Percentiles rank a stretch among this genome's conserved stretches.
Conservation (phyloP, 257 asterid genomes). For the Solanum dulcamara region DNA sequence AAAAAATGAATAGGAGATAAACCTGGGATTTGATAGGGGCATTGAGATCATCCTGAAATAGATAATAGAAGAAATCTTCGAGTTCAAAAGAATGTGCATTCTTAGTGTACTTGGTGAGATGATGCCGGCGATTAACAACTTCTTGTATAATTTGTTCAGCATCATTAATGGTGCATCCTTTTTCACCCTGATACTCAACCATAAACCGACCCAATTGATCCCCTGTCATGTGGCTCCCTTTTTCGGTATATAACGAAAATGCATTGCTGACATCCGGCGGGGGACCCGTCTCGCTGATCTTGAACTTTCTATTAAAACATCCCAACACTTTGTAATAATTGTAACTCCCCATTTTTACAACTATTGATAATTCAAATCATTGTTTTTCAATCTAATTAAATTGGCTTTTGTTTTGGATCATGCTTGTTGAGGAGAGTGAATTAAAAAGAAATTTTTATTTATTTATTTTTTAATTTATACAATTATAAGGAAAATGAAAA, state of each 20-base stretch:
- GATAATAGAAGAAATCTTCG: conserved; percentile 71
- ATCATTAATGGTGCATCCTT: conserved; percentile 30
- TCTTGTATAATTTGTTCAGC: conserved; percentile 48
- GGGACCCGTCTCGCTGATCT: conserved; percentile 79
- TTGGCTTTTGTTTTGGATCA: neutral
- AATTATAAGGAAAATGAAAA: neutral
- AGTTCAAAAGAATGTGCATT: conserved; percentile 29
- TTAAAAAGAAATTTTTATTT: neutral
- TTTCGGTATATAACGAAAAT: conserved; percentile 48
- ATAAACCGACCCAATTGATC: conserved; percentile 59
- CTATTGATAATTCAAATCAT: neutral
- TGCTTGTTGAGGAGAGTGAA: neutral
- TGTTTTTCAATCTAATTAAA: neutral
- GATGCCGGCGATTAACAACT: conserved; percentile 41
- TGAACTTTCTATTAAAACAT: conserved; percentile 80
- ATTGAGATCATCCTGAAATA: conserved; percentile 79
- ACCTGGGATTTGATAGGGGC: conserved; percentile 72
- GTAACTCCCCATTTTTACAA: conserved; percentile 58
- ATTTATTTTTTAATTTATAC: neutral
- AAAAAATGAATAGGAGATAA: neutral
- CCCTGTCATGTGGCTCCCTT: conserved; percentile 42
- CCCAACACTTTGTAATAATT: conserved; percentile 92
- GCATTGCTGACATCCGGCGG: conserved; percentile 84
- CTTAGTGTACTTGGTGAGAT: conserved; percentile 15
- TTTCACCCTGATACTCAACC: conserved; percentile 57